Base-by-base conservation (phyloP, 192 early-diverging fungal species). In the Backusella parvicylindrica region DNA sequence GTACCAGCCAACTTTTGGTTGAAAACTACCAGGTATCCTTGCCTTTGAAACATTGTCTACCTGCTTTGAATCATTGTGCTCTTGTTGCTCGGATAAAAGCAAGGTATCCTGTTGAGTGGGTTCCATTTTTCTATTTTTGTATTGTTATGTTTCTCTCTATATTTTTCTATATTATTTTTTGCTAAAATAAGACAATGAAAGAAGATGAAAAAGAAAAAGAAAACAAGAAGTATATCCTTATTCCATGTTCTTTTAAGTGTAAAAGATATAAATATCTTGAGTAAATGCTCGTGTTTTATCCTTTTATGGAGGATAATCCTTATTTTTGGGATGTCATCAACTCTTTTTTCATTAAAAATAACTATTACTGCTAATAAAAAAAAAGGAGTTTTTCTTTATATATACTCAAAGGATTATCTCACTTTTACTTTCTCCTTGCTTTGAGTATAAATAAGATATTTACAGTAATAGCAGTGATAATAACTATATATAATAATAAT, bases 1-100 rank as follows among this genome's bases (percentile, higher is more conserved):
- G n/a, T 72, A 75, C 80, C 80, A 82, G 4, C 80, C 80, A 33
- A 82, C 26, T 16, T 26, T 28, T 37, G 41, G 16, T 40, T 26
- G 18, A 21, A 72, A 72, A 16, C 50, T 63, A 7, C 71, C 71
- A 60, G 71, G 71, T 36, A 31, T 71, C 1, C 6, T 71, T 47
- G 26, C 3, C 3, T 60, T 60, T 60, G 53, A 60, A 60, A 60
- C 53, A 60, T 28, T 28, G 7, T 60, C 23, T 4, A 28, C 1
- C 43, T 47, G 18, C 43, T 47, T 47, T 47, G 53, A 28, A 26
- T 28, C 8, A 28, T 23, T 60, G 6, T 60, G 4, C n/a, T 60
- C 26, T 28, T 60, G 53, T 60, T 60, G 18, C 7, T 28, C 53
- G 11, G 53, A 60, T 26, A 60, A 60, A 60, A 60, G 21, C 11